Evolutionary conservation across 805 yeast species (phyloP).

Genomic region (Pichia californica): DNA sequence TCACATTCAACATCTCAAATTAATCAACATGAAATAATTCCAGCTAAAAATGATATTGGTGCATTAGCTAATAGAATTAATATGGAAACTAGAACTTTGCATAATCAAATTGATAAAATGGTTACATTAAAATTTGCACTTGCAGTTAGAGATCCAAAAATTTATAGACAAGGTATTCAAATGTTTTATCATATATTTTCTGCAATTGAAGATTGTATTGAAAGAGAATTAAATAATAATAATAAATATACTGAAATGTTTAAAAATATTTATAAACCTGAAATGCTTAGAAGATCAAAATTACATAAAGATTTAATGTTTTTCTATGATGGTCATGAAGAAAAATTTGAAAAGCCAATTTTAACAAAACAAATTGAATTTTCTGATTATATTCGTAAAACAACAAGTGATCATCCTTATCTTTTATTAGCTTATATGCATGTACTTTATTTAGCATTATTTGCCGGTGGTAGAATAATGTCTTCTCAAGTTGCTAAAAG

Average conservation of each 20-base stretch:
- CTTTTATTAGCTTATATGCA: slow-evolving; percentile 75
- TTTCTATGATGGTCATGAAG: slow-evolving; percentile 50
- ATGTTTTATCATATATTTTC: slow-evolving; percentile 63
- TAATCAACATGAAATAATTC: slow-evolving; percentile 50
- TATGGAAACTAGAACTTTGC: slow-evolving; percentile 55
- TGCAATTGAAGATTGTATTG: slow-evolving; percentile 50
- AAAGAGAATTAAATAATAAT: slow-evolving; percentile 37
- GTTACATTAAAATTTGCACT: slow-evolving; percentile 66
- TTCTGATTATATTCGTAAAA: slow-evolving; percentile 49
- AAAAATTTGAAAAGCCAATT: slow-evolving; percentile 52
- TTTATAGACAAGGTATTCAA: slow-evolving; percentile 77
- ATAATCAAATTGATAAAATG: slow-evolving; percentile 61
- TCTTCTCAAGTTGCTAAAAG: slow-evolving; percentile 59
- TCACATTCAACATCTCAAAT: slow-evolving; percentile 11
- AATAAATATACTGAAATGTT: slow-evolving; percentile 42
- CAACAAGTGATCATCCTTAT: slow-evolving; percentile 58
- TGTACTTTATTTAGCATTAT: slow-evolving; percentile 76
- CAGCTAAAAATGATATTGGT: slow-evolving; percentile 73
- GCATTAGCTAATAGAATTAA: slow-evolving; percentile 82
- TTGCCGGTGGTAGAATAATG: slow-evolving; percentile 80
- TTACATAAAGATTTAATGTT: slow-evolving; percentile 59
- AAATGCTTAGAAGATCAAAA: slow-evolving; percentile 53
- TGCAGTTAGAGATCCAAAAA: slow-evolving; percentile 67
- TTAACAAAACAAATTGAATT: slow-evolving; percentile 58
- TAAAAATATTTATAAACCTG: slow-evolving; percentile 60